Conservation (phyloP, 768 basidiomycete species). For the Collybiopsis confluens region DNA sequence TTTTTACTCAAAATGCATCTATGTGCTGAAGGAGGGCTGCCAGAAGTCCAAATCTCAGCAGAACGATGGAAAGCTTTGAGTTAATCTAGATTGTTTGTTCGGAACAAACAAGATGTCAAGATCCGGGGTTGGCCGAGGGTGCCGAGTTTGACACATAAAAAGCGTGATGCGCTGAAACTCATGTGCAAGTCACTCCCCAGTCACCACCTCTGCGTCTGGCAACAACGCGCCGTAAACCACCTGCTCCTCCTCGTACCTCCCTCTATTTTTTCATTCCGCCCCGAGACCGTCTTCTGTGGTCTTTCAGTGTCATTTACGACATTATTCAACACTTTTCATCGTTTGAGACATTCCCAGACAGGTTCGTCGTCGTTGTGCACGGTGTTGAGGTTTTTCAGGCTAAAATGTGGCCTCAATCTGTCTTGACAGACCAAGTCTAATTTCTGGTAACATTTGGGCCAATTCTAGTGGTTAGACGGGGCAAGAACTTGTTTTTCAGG, state of each 20-base stretch:
- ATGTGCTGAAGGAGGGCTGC: no score
- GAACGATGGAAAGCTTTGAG: no score
- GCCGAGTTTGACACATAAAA: neutral
- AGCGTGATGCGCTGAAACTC: slow-evolving; percentile 7
- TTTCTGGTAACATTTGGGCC: no score
- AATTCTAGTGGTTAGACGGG: no score
- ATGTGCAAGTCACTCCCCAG: neutral
- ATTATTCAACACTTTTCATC: neutral
- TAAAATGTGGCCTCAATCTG: no score
- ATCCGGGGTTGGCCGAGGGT: neutral
- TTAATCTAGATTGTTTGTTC: no score
- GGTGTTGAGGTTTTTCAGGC: no score
- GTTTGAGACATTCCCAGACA: neutral
- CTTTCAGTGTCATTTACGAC: neutral
- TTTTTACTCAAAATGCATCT: no score
- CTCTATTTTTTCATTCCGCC: neutral
- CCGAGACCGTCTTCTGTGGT: neutral
- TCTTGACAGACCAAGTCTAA: no score
- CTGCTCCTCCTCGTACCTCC: slow-evolving; percentile 4
- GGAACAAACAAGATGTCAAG: no score
- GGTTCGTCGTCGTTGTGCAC: no score
- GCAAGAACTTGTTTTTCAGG: neutral
- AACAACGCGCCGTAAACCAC: slow-evolving; percentile 2
- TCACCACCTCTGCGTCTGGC: neutral
- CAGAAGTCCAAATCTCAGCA: no score